Evolutionary conservation across 768 basidiomycete genomes (phyloP), one percentile per base, ranked within the genome.

Genomic region (Leccinum obscurum): DNA sequence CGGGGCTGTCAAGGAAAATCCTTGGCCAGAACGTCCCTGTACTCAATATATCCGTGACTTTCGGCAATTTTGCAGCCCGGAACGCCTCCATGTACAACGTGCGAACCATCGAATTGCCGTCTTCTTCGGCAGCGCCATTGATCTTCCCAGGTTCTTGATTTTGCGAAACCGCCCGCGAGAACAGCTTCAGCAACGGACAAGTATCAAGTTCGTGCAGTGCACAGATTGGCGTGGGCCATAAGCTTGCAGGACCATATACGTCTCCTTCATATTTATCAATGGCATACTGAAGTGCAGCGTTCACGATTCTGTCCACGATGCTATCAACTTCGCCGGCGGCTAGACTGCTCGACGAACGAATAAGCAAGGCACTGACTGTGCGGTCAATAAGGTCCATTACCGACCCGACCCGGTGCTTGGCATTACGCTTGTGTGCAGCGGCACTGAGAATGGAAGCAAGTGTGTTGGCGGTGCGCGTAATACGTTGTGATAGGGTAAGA

Each of bases 381-480:
- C 81, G 79, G 60, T 86, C 86, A 58, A 92, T 90, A 62, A 92
- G 83, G 69, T 91, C 87, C 82, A 91, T 87, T 52, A 90, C 90
- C 63, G 85, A 85, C 30, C 79, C 83, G 14, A 90, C 78, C 68
- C 78, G 81, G 60, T 85, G 78, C 66, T 81, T 85, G 35, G 75
- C 75, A 59, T 80, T 83, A 39, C 77, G 78, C 61, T 80, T 82
- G 53, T 76, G 73, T n/a, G 80, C 68, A 20, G 78, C 76, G 13
- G 82, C 77, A 28, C 82, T 78, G 14, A 89, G 72, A 52, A 89
- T 81, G 2, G 76, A 74, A 14, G 78, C 80, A 20, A 92, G 78
- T 0, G 83, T 85, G 51, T 70, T 75, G 7, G 89, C 87, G 2
- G 87, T 83, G 48, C 79, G 84, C n/a, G 77, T 78, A 63, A 93